phyloP scores from a whole-genome alignment of 805 yeast genomes.

The Helenozyma rhizophorensis region DNA sequence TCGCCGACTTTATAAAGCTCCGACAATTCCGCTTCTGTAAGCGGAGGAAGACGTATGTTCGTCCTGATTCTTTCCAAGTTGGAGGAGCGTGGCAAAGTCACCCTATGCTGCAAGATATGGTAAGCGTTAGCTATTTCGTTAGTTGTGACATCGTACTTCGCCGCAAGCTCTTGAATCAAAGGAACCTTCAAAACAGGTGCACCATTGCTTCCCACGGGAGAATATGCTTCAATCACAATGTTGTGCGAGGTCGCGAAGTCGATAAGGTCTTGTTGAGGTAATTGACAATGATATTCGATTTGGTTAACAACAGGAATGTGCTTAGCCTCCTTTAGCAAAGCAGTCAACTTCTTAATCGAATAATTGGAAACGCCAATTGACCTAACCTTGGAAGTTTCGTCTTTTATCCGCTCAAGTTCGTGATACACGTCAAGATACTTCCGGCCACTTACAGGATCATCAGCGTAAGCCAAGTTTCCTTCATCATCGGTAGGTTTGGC shows the following conservation, averaged over 20 bases:
- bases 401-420: conserved; percentile 27
- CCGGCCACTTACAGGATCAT: conserved; percentile 8
- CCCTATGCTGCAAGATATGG: conserved; percentile 15
- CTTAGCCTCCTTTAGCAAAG: conserved; percentile 45
- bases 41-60: conserved; percentile 31
- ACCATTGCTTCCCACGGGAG: conserved; percentile 65
- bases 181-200: conserved; percentile 49
- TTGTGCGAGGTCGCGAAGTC: conserved; percentile 49
- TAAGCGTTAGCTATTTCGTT: conserved; percentile 16
- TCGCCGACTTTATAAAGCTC: conserved; percentile 28
- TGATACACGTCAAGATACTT: conserved; percentile 31
- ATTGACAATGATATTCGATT: conserved; percentile 70
- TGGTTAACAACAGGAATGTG: conserved; percentile 69
- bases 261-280: conserved; percentile 59
- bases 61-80: conserved; percentile 30
- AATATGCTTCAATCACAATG: conserved; percentile 66
- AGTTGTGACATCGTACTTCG: conserved; percentile 38
- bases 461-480: conserved; percentile 31
- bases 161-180: conserved; percentile 40
- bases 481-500: conserved; percentile 31
- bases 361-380: conserved; percentile 80
- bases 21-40: conserved; percentile 34
- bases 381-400: conserved; percentile 36
- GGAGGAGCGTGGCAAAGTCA: conserved; percentile 17
- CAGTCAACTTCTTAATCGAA: conserved; percentile 48